These are phyloP conservation scores for Catharanthus roseus DNA, from an alignment of 257 asterid species.

Conservation along the genomic window DNA sequence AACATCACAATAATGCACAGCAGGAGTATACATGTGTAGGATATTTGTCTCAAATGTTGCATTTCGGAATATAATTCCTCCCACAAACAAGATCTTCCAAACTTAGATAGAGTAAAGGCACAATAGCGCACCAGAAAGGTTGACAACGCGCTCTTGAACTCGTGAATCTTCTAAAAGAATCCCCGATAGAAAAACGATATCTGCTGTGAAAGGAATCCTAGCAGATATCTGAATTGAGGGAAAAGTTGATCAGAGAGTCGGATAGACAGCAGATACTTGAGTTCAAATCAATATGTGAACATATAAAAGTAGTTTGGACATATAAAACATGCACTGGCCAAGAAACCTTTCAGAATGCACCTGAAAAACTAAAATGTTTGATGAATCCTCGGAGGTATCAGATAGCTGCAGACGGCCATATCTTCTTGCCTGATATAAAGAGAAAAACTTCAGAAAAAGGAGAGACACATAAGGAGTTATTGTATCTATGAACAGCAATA, in stretches of 20 bases:
- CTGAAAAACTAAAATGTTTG: slow-evolving; percentile 93
- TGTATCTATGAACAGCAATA: neutral
- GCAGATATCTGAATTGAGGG: slow-evolving; percentile 68
- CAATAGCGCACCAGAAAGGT: slow-evolving; percentile 48
- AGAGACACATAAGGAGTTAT: neutral
- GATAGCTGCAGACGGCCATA: slow-evolving; percentile 76
- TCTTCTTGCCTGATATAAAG: slow-evolving; percentile 52
- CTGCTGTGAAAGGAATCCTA: slow-evolving; percentile 64
- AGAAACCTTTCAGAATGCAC: slow-evolving; percentile 29
- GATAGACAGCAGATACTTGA: neutral
- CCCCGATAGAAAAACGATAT: slow-evolving; percentile 70
- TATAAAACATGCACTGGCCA: neutral
- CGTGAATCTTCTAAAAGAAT: slow-evolving; percentile 43
- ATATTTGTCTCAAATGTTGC: neutral
- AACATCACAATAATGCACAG: neutral
- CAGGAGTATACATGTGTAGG: neutral
- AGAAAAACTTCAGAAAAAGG: slow-evolving; percentile 9
- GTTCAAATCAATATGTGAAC: neutral
- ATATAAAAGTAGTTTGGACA: neutral
- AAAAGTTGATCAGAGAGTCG: neutral
- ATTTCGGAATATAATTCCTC: neutral
- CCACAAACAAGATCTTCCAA: neutral
- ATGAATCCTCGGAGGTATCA: slow-evolving; percentile 64
- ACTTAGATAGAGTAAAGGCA: neutral
- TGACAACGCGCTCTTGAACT: slow-evolving; percentile 49